Percentiles rank a stretch among this genome's conserved stretches.
Conservation (phyloP, 1,284 basidiomycete genomes). For the Peniophora sp. region DNA sequence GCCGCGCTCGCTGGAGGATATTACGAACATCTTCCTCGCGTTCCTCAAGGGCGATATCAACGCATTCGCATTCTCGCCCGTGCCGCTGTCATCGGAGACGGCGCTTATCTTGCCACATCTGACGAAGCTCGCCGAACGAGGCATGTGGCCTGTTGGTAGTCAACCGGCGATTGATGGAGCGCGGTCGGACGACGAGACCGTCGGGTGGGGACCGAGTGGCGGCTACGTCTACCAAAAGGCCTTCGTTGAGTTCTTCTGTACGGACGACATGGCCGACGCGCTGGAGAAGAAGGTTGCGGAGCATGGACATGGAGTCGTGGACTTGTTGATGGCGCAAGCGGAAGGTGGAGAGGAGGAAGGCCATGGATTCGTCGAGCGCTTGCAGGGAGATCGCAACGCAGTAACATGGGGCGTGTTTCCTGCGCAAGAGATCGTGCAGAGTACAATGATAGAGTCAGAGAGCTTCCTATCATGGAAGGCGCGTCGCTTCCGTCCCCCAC, state of each 20-base stretch:
- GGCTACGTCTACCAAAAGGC: slow-evolving; percentile 97
- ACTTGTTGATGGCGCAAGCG: slow-evolving; percentile 18
- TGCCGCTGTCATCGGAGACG: slow-evolving; percentile 82
- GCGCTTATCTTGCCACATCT: slow-evolving; percentile 74
- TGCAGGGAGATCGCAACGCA: slow-evolving; percentile 78
- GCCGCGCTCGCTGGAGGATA: slow-evolving; percentile 59
- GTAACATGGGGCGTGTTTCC: slow-evolving; percentile 99
- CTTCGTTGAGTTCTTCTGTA: slow-evolving; percentile 95
- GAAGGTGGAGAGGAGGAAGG: neutral
- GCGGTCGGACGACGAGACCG: slow-evolving; percentile 63
- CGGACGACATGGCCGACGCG: slow-evolving; percentile 50
- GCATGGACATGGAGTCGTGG: slow-evolving; percentile 59
- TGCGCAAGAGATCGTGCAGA: slow-evolving; percentile 91
- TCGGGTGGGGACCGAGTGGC: slow-evolving; percentile 89
- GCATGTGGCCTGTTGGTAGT: slow-evolving; percentile 96
- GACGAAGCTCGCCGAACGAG: slow-evolving; percentile 64
- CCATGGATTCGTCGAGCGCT: slow-evolving; percentile 18
- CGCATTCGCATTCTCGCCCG: slow-evolving; percentile 87
- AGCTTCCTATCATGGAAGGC: slow-evolving; percentile 95
- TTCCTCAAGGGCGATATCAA: slow-evolving; percentile 69
- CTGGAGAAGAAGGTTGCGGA: slow-evolving; percentile 54
- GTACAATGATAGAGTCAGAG: slow-evolving; percentile 92
- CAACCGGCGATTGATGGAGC: slow-evolving; percentile 90
- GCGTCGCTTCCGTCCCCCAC: slow-evolving; percentile 10
- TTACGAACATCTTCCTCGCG: slow-evolving; percentile 74